Evolutionary conservation across 495 filamentous ascomycete species (phyloP), one percentile per base, ranked within the genome.

Genomic region (Penicillium antarcticum): DNA sequence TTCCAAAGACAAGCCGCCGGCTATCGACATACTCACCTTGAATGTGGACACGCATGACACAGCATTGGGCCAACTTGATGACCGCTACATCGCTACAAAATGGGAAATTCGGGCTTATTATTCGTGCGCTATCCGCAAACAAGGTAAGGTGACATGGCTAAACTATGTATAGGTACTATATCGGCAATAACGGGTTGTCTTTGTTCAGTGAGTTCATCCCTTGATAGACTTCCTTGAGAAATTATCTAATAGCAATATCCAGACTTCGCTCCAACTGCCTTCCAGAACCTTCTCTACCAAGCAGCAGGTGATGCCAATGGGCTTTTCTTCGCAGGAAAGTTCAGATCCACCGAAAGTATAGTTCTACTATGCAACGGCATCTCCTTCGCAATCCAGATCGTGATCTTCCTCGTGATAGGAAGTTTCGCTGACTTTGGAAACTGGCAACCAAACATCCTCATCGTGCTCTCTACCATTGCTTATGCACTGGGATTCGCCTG

Each of bases 31-130:
- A 29, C 26, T 29, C 8, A 29, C 26, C 6, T 29, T 29, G 26
- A 29, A 29, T 10, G 26, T 1, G 26, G 18, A 49, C 14, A 59
- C 57, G 19, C 14, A 34, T 3, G 56, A 62, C 24, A 36, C 46
- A 31, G 56, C 60, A 7, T 60, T 60, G 4, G 62, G 63, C 45
- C 54, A 55, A 18, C 61, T 66, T 26, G 62, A 66, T 26, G 62
- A 66, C 26, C 56, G 53, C 21, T 66, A 66, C 34, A 60, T 56
- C 61, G 84, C 83, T 4, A 72, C 74, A 12, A 72, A 66, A 48
- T 70, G 55, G 56, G 83, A 86, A 58, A 82, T 86, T 10, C 86
- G 81, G 81, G 75, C 82, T 40, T 87, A 83, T 57, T 87, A 87
- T 65, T 65, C 73, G 61, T 76, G 65, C 61, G 72, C 71, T 37